Conservation (phyloP, 1,284 basidiomycete species). For the Athelia sp. region DNA sequence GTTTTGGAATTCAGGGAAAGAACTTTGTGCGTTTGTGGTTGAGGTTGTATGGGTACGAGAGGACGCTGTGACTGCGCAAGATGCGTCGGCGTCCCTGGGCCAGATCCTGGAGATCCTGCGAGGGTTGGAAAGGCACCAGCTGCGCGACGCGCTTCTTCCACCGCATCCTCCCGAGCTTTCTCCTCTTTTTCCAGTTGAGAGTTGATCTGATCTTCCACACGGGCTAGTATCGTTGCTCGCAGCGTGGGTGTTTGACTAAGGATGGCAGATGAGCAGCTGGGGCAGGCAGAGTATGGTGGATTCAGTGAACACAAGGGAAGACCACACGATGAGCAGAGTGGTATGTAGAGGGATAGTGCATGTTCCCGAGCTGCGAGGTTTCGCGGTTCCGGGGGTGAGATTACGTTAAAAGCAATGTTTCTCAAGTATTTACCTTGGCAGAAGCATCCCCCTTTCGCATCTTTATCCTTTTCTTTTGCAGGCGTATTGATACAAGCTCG, state of each 20-base stretch:
- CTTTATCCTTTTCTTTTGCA: constrained; percentile 30
- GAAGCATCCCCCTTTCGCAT: constrained; percentile 61
- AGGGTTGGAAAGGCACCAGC: constrained; percentile 63
- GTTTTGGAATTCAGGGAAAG: constrained; percentile 51
- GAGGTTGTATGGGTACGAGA: constrained; percentile 17
- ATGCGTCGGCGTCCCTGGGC: constrained; percentile 2
- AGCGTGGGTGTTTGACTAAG: constrained; percentile 23
- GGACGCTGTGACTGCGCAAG: constrained; percentile 6
- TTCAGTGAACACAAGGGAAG: constrained; percentile 60
- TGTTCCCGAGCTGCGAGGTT: constrained; percentile 42
- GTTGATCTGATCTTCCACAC: constrained; percentile 39
- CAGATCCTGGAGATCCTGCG: neutral
- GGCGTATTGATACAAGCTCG: constrained; percentile 8
- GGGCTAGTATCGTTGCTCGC: constrained; percentile 31
- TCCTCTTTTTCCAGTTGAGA: constrained; percentile 43
- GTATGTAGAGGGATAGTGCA: constrained; percentile 45
- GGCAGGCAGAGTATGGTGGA: constrained; percentile 49
- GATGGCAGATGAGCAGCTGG: constrained; percentile 43
- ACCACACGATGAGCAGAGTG: constrained; percentile 56
- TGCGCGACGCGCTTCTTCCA: constrained; percentile 42
- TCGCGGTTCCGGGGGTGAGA: neutral
- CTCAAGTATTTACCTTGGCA: constrained; percentile 46
- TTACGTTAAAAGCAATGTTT: no score
- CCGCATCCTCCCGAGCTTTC: constrained; percentile 36
- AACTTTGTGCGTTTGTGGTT: constrained; percentile 47